Base-by-base conservation (phyloP, 2,329 filamentous ascomycete genomes). In the Pseudogymnoascus destructans region DNA sequence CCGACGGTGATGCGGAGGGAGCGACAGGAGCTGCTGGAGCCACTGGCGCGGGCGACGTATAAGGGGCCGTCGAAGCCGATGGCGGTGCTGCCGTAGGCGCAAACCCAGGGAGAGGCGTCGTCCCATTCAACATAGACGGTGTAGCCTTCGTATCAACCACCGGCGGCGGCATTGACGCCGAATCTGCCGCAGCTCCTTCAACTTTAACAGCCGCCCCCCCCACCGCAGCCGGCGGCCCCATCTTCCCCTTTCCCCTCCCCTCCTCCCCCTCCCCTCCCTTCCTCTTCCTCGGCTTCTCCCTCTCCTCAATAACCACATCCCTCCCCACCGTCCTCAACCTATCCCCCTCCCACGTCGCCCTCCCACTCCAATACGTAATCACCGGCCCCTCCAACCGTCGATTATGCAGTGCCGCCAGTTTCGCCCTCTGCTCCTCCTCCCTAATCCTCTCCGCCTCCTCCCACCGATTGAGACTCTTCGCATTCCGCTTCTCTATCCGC, bases 291-390 rank as follows among this genome's bases (percentile, higher is more conserved):
- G 62, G 42, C 25, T 36, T 58, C 46, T 61, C 74, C 62, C 74
- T 81, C 67, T 84, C 80, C 65, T 84, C 80, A 61, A 84, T 77
- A 1, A 77, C 77, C 35, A 85, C 77, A 62, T 79, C 76, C 64
- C 80, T 84, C 38, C 88, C 87, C 36, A 89, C 79, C 61, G 81
- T 79, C 67, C 81, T 84, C 67, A 91, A 74, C 68, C 85, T 87
- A 21, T 86, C 86, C 66, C 89, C 85, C 58, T 85, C 78, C 79
- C 89, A 92, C 65, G 88, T 82, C 32, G 87, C 87, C 62, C 89
- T 80, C n/a, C 92, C 93, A 70, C 91, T 97, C 86, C 91, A 96
- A 70, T 87, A 92, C 1, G 88, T 89, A 40, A 96, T 84, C 9
- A 96, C 89, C 0, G 93, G 89, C 0, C 93, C 93, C 58, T 92